Base-by-base conservation (phyloP, 2,329 filamentous ascomycete species). In the Penicillium sp. region DNA sequence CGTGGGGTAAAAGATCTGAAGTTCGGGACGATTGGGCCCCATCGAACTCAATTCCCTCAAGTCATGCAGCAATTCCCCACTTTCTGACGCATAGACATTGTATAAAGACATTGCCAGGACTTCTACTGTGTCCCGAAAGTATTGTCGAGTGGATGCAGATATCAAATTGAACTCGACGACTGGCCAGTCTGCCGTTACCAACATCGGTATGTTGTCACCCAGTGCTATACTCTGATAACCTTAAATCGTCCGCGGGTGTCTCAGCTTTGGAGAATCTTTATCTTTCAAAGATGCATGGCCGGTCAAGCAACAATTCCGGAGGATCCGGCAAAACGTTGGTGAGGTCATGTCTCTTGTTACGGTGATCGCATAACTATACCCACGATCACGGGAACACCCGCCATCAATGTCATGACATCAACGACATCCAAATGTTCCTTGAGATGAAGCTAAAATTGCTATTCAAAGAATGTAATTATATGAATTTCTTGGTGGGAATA, bases 31-130 rank as follows among this genome's bases (percentile, higher is more conserved):
- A 29, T 47, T 2, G 4, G 11, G 8, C 23, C 7, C 7, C 7
- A 10, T 36, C 27, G 7, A 40, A 26, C 35, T 40, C 34, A 40
- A 47, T 47, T 7, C 13, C 5, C 7, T 8, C 11, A 47, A 16
- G 9, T 2, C 2, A 40, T 45, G 18, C 3, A 29, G 11, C 13
- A 34, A 13, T 47, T 40, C 29, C 16, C 41, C 16, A 13, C n/a
- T 23, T 14, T 39, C 30, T 52, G 49, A 52, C 49, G 49, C 34
- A 26, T 47, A 52, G 40, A 51, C 49, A 39, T 39, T 19, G n/a
- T 16, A 29, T 45, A 19, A 27, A 39, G 10, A 39, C 32, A 19
- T 13, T 13, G 16, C 2, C 23, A 27, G 23, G 26, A 19, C 19
- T n/a, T 8, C 10, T 35, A 2, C 3, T 26, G 13, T n/a, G 29